These are phyloP conservation scores for Peronospora farinosa DNA, from an alignment of 352 stramenopile genomes.

Conservation along the genomic window DNA sequence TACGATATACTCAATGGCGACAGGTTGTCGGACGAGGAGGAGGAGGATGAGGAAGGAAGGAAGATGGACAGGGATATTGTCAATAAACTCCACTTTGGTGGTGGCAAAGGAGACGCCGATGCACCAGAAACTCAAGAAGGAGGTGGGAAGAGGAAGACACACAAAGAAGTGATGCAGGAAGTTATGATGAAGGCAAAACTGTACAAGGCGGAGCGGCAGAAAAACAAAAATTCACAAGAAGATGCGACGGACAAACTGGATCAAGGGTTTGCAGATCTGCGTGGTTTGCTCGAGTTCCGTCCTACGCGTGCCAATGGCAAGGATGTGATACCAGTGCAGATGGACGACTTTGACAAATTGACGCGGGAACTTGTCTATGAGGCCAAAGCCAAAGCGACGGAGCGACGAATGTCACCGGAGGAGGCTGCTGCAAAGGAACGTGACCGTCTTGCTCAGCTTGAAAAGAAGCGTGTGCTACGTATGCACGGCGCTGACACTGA, in stretches of 20 bases:
- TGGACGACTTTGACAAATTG: conserved; percentile 85
- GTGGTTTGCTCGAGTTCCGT: conserved; percentile 66
- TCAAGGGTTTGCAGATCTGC: conserved; percentile 58
- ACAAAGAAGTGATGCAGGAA: conserved; percentile 88
- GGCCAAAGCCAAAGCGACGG: conserved; percentile 88
- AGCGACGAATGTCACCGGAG: conserved; percentile 92
- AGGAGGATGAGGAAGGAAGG: conserved; percentile 60
- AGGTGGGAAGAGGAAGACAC: conserved; percentile 62
- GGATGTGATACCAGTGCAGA: conserved; percentile 47
- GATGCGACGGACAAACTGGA: conserved; percentile 73
- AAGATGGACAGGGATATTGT: conserved; percentile 80
- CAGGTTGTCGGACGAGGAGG: conserved; percentile 54
- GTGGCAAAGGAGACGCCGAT: conserved; percentile 27
- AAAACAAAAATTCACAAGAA: conserved; percentile 79
- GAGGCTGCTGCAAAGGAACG: conserved; percentile 91
- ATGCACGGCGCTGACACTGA: conserved; percentile 90
- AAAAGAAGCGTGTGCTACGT: conserved; percentile 89
- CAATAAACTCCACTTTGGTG: conserved; percentile 83
- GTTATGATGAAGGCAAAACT: conserved; percentile 90
- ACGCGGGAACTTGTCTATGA: conserved; percentile 85
- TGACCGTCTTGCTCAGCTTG: conserved; percentile 87
- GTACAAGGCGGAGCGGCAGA: conserved; percentile 84
- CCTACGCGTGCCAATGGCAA: conserved; percentile 62
- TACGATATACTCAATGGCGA: conserved; percentile 58
- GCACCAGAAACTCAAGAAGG: conserved; percentile 8